Base-by-base conservation (phyloP, 345 rosid species). In the Corchorus capsularis region DNA sequence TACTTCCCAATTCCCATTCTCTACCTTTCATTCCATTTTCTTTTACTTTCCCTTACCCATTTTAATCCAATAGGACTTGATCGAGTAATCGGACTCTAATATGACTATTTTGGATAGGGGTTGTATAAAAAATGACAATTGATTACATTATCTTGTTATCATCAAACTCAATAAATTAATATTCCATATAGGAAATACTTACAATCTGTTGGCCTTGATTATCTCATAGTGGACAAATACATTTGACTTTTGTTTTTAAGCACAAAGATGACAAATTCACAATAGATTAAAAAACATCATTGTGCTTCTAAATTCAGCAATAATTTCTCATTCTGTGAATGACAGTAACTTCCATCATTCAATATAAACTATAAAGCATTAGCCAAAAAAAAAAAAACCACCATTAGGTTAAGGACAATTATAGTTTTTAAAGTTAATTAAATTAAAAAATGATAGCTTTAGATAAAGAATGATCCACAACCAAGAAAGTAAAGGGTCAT, bases 401-500 rank as follows among this genome's bases (percentile, higher is more conserved):
- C 4, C 11, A 8, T 39, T 7, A 8, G 49, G 50, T 12, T 41
- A 4, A n/a, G n/a, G 8, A 63, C 13, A 19, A 64, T 39, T 3
- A 39, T 39, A 5, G 41, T 5, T 2, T 3, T 6, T 39, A 6
- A 39, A 39, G 43, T 6, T 0, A 6, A 0, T 39, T 39, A 39
- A 39, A 39, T 41, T 16, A 10, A 41, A 49, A 64, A n/a, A 35
- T 8, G 27, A 47, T 13, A 22, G 27, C 27, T 27, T 27, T 27
- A 27, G 47, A 63, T n/a, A n/a, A 79, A 17, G 37, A 47, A 35
- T 55, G 83, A 10, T 43, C 76, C 71, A 47, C 47, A 1, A 27
- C 27, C 27, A 43, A 32, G 65, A 72, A 72, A 65, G 73, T 67
- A 50, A 82, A 79, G 47, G 75, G 78, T 75, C 69, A 5, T 0